A percentile compares a stretch with the other conserved stretches of the same genome.
Conservation (phyloP, 768 basidiomycete species). For the Suillus placidus region DNA sequence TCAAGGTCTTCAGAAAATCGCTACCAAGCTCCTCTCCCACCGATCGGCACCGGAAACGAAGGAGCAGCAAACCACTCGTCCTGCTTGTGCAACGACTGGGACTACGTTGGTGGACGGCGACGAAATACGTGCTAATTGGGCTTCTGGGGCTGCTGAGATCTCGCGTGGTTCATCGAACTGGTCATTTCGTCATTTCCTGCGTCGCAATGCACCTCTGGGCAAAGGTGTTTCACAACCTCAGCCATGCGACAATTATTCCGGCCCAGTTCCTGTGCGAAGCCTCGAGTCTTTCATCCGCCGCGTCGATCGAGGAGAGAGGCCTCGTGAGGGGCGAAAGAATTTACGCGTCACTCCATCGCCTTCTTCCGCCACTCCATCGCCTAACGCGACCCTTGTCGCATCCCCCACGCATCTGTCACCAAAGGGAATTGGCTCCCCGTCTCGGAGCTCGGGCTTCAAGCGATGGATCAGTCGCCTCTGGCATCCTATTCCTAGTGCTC, state of each 20-base stretch:
- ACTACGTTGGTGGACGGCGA: neutral
- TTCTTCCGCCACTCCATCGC: neutral
- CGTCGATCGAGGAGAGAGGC: neutral
- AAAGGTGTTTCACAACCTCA: neutral
- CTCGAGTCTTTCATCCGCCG: constrained; percentile 2
- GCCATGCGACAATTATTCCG: neutral
- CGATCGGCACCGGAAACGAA: neutral
- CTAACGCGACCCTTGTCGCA: constrained; percentile 9
- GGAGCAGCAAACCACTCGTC: neutral
- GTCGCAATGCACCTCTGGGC: neutral
- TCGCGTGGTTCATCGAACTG: neutral
- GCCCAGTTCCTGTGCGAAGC: neutral
- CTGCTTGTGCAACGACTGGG: neutral
- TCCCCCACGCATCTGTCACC: constrained; percentile 4
- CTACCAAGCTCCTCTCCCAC: neutral
- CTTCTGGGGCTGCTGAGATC: neutral
- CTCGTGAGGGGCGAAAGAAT: neutral
- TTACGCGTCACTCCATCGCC: neutral
- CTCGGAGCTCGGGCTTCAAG: constrained; percentile 6
- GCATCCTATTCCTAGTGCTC: constrained; percentile 10
- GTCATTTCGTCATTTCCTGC: neutral
- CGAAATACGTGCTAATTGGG: neutral
- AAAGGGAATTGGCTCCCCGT: neutral
- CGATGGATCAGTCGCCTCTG: constrained; percentile 12
- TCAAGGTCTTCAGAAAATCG: neutral